Evolutionary conservation across 1,284 basidiomycete species (phyloP), one percentile per base, ranked within the genome.

Genomic region (Earliella scabrosa): DNA sequence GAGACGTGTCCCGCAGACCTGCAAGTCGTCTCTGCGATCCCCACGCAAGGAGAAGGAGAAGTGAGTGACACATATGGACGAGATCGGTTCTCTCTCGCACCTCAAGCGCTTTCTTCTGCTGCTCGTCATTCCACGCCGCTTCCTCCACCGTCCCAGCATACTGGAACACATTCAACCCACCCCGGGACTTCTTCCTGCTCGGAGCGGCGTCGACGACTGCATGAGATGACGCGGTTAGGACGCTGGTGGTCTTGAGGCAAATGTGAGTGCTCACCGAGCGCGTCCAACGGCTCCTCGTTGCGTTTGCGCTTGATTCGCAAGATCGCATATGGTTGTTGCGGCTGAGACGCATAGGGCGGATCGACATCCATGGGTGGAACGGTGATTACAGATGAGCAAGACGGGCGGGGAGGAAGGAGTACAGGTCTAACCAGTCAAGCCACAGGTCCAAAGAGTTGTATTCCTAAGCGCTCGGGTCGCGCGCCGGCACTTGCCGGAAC

Each of bases 231-330:
- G 16, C 23, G 5, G 24, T 35, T 27, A 46, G 20, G 27, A 26
- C 13, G 7, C 3, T 10, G 26, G 3, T 20, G 9, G 40, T 20
- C 26, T 13, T 36, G 39, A 14, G 13, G 21, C 41, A 39, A 46
- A 56, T 59, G 51, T 48, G 32, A 54, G 45, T 13, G 57, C 76
- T 64, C 73, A 87, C 89, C 85, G 60, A 92, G 77, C 39, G 87
- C 88, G 72, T 92, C 89, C 40, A 91, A 75, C 31, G 89, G 88
- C 66, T 90, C 90, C 63, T 92, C 90, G 40, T 82, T 87, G 31
- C 90, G 78, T 66, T 91, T 92, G 26, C 89, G 79, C 69, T 92
- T 92, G 71, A 92, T 90, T 40, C 90, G 83, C 27, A 92, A 70
- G 61, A 92, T 86, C 0, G 89, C 88, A 64, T 82, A 87, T 2